phyloP scores from a whole-genome alignment of 139 green algal genomes.

The Prasinococcaceae sp. region DNA sequence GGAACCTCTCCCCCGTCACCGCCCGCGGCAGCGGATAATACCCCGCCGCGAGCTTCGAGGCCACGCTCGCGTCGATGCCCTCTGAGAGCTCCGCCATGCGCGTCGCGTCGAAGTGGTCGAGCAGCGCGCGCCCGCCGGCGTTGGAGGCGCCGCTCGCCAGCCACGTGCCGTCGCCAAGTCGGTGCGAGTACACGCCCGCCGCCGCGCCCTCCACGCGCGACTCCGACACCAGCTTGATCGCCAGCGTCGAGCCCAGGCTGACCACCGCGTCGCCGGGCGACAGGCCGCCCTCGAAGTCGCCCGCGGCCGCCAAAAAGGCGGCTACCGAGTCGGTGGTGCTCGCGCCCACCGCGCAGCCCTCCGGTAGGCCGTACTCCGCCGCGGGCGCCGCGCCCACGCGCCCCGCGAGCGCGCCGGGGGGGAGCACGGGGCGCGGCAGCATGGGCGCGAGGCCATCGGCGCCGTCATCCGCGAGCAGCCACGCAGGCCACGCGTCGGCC shows the following conservation, averaged over 20 bases:
- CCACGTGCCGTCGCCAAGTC: constrained; percentile 59
- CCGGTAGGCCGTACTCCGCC: neutral
- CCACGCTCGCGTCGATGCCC: constrained; percentile 30
- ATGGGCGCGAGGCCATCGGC: constrained; percentile 20
- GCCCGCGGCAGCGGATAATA: constrained; percentile 68
- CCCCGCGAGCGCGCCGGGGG: constrained; percentile 44
- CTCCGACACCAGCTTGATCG: constrained; percentile 78
- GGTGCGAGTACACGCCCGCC: constrained; percentile 87
- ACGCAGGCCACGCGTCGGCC: constrained; percentile 52
- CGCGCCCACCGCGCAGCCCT: constrained; percentile 32
- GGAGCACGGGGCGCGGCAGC: constrained; percentile 47
- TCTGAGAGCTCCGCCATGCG: constrained; percentile 53
- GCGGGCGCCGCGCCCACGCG: constrained; percentile 13
- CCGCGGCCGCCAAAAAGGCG: constrained; percentile 74
- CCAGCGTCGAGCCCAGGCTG: constrained; percentile 73
- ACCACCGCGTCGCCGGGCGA: constrained; percentile 57
- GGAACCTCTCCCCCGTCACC: constrained; percentile 68
- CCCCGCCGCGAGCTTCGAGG: constrained; percentile 41
- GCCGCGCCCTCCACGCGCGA: constrained; percentile 60
- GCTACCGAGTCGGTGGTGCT: constrained; percentile 84
- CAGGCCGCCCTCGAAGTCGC: neutral
- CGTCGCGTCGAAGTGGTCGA: constrained; percentile 51
- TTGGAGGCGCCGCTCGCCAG: constrained; percentile 86
- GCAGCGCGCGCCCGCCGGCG: constrained; percentile 71
- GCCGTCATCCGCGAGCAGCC: constrained; percentile 40